phyloP scores from a whole-genome alignment of 192 early-diverging fungal genomes.

The Geosiphon pyriformis region DNA sequence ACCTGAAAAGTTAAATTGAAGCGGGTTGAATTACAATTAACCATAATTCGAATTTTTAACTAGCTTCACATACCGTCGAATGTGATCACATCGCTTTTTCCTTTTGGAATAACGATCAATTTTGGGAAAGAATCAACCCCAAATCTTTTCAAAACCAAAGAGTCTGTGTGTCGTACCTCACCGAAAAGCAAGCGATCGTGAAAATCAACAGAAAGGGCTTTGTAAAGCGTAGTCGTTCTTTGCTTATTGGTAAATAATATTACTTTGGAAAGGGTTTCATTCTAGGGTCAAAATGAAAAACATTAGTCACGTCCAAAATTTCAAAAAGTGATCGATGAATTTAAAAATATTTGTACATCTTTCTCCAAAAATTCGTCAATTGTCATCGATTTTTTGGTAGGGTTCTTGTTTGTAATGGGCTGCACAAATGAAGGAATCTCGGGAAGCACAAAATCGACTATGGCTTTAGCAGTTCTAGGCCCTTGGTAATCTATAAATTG shows the following conservation, averaged over 20 bases:
- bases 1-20: slow-evolving; percentile 59
- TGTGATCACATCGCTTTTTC: slow-evolving; percentile 35
- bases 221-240: slow-evolving; percentile 76
- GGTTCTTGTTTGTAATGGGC: slow-evolving; percentile 45
- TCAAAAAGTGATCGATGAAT: too few relatives aligned
- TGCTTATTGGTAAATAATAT: slow-evolving; percentile 76
- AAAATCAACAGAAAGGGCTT: slow-evolving; percentile 77
- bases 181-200: slow-evolving; percentile 64
- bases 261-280: slow-evolving; percentile 56
- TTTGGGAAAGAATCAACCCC: slow-evolving; percentile 61
- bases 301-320: too few relatives aligned
- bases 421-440: slow-evolving; percentile 57
- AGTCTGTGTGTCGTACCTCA: slow-evolving; percentile 55
- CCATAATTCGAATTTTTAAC: slow-evolving; percentile 48
- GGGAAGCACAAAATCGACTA: slow-evolving; percentile 66
- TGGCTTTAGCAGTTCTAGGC: slow-evolving; percentile 61
- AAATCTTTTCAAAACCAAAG: slow-evolving; percentile 46
- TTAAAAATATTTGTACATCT: slow-evolving; percentile 34
- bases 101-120: slow-evolving; percentile 57
- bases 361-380: slow-evolving; percentile 53
- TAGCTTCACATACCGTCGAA: slow-evolving; percentile 59
- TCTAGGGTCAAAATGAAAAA: slow-evolving; percentile 28
- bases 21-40: neutral
- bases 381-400: slow-evolving; percentile 44
- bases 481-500: slow-evolving; percentile 62